These are phyloP conservation scores for Phytopythium cucurbitacearum DNA, from an alignment of 352 stramenopile genomes.

Conservation along the genomic window DNA sequence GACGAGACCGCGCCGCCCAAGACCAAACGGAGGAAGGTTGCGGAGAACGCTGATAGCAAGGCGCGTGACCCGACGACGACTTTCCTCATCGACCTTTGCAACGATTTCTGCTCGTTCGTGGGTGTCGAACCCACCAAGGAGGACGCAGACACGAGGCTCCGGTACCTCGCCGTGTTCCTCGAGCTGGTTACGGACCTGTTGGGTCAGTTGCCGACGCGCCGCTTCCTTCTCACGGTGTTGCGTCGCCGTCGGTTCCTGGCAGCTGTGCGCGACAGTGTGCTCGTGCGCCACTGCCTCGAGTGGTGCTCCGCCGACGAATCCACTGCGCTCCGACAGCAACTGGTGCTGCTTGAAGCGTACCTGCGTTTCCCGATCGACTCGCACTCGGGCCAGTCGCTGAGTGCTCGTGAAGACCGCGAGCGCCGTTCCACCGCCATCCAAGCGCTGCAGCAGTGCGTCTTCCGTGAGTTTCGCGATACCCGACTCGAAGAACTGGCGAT, in stretches of 20 bases:
- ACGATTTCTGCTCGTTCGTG: slow-evolving; percentile 42
- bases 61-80: slow-evolving; percentile 4
- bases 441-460: slow-evolving; percentile 64
- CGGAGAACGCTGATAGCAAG: slow-evolving; percentile 28
- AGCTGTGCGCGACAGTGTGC: slow-evolving; percentile 26
- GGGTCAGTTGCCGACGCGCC: slow-evolving; percentile 86
- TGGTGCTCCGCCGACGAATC: slow-evolving; percentile 28
- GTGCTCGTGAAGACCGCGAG: slow-evolving; percentile 40
- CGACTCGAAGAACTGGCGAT: slow-evolving; percentile 57
- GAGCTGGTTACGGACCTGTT: slow-evolving; percentile 85
- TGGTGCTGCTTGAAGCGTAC: slow-evolving; percentile 60
- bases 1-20: slow-evolving; percentile 9
- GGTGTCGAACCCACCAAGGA: slow-evolving; percentile 19
- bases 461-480: slow-evolving; percentile 38
- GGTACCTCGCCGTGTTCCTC: slow-evolving; percentile 65
- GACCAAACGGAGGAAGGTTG: slow-evolving; percentile 7
- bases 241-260: slow-evolving; percentile 56
- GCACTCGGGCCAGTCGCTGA: slow-evolving; percentile 69
- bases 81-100: slow-evolving; percentile 32
- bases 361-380: slow-evolving; percentile 83
- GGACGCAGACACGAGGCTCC: slow-evolving; percentile 10
- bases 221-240: slow-evolving; percentile 72
- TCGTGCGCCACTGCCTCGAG: slow-evolving; percentile 38
- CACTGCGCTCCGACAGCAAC: slow-evolving; percentile 50
- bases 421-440: slow-evolving; percentile 48